phyloP scores from a whole-genome alignment of 164 flowering plant species.

The Magnolia officinalis region DNA sequence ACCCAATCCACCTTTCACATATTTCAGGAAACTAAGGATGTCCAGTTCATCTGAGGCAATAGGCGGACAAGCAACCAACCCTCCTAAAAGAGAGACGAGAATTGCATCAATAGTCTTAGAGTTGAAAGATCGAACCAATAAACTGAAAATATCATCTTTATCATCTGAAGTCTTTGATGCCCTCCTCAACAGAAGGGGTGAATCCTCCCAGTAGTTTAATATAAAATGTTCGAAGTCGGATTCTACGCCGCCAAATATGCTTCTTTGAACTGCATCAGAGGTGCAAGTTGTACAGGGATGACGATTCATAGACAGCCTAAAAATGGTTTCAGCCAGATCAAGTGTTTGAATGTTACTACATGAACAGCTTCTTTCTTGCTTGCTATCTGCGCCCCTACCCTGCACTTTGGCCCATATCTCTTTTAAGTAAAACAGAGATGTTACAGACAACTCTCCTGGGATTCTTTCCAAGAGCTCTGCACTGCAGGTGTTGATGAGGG shows the following conservation, averaged over 20 bases:
- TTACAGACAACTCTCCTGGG: constrained; percentile 30
- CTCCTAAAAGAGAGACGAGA: constrained; percentile 38
- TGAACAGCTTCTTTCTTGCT: constrained; percentile 6
- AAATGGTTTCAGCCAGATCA: constrained; percentile 59
- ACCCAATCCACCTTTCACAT: constrained; percentile 48
- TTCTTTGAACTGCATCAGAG: constrained; percentile 21
- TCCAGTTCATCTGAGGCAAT: constrained; percentile 64
- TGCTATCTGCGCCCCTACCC: constrained; percentile 8
- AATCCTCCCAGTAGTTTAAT: constrained; percentile 51
- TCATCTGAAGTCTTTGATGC: constrained; percentile 14
- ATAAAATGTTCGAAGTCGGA: constrained; percentile 41
- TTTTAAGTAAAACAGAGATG: constrained; percentile 31
- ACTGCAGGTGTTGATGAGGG: constrained; percentile 49
- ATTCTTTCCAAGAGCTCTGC: constrained; percentile 38
- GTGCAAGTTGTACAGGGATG: constrained; percentile 13
- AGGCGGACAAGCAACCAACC: constrained; percentile 61
- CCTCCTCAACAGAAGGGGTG: constrained; percentile 38
- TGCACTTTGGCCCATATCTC: constrained; percentile 38
- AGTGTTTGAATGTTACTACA: constrained; percentile 22
- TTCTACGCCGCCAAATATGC: constrained; percentile 36
- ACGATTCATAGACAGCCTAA: constrained; percentile 52
- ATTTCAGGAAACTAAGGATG: constrained; percentile 45
- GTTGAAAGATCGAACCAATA: constrained; percentile 26
- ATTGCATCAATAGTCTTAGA: constrained; percentile 23
- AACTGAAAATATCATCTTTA: constrained; percentile 27